Evolutionary conservation across 495 filamentous ascomycete species (phyloP).

Genomic region (Lasiosphaeriaceae sp.): DNA sequence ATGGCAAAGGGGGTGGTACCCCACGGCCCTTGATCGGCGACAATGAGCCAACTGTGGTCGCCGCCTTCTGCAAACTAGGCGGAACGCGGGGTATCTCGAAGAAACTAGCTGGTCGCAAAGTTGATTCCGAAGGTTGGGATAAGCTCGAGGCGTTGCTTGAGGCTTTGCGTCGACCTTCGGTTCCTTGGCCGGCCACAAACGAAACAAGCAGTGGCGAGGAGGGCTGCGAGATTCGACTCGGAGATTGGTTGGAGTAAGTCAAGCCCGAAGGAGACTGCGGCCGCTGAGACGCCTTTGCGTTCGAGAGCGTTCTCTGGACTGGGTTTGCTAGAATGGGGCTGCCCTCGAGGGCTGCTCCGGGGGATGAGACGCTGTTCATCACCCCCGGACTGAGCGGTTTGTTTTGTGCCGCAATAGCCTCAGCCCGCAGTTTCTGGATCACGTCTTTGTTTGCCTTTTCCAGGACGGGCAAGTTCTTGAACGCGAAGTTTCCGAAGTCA

Average conservation of each 20-base stretch:
- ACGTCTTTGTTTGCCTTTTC: conserved; percentile 99
- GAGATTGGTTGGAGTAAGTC: conserved; percentile 78
- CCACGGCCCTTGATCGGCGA: conserved; percentile 74
- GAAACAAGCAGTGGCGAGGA: conserved; percentile 91
- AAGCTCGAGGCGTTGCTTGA: conserved; percentile 83
- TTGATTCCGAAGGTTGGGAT: conserved; percentile 70
- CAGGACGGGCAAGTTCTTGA: conserved; percentile 94
- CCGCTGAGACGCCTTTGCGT: conserved; percentile 66
- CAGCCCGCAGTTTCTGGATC: conserved; percentile 88
- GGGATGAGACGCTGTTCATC: conserved; percentile 37
- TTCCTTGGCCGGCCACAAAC: conserved; percentile 70
- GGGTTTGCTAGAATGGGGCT: conserved; percentile 78
- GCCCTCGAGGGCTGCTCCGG: conserved; percentile 69
- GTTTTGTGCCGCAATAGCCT: conserved; percentile 69
- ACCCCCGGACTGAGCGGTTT: conserved; percentile 44
- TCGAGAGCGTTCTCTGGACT: conserved; percentile 78
- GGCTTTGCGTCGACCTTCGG: conserved; percentile 53
- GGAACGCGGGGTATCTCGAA: conserved; percentile 65
- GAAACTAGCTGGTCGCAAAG: conserved; percentile 69
- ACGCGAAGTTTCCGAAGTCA: conserved; percentile 94
- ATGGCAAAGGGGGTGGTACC: conserved; percentile 44
- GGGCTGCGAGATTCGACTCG: conserved; percentile 83
- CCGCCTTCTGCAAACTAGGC: conserved; percentile 55
- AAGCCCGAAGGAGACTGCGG: conserved; percentile 80
- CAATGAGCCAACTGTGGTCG: conserved; percentile 58